Evolutionary conservation across 768 basidiomycete genomes (phyloP).

Genomic region (Hygrocybe punicea): DNA sequence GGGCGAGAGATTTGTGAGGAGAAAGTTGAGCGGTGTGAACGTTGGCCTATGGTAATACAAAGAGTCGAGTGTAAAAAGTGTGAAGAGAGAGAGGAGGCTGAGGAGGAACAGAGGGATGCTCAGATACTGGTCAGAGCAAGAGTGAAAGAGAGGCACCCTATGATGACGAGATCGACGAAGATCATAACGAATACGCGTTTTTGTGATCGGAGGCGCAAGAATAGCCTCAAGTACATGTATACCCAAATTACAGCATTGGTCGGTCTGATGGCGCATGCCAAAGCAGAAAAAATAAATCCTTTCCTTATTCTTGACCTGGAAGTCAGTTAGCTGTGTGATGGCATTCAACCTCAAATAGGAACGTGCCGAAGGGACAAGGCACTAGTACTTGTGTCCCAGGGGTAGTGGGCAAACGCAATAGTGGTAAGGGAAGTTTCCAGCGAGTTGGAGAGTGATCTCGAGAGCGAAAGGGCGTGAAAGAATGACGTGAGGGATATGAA

Average conservation of each 20-base stretch:
- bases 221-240: constrained; percentile 57
- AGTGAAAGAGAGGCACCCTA: constrained; percentile 43
- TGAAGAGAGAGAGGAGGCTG: constrained; percentile 25
- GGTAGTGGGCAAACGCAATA: constrained; percentile 73
- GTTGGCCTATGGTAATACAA: constrained; percentile 63
- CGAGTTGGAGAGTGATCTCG: constrained; percentile 89
- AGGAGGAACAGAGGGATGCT: not conserved
- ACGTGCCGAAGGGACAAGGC: not conserved
- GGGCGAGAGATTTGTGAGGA: constrained; percentile 75
- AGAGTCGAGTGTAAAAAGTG: constrained; percentile 57
- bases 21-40: constrained; percentile 79
- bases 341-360: not conserved
- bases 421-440: constrained; percentile 84
- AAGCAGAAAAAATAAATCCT: constrained; percentile 57
- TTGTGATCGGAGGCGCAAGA: constrained; percentile 51
- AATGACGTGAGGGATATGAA: constrained; percentile 81
- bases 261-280: constrained; percentile 81
- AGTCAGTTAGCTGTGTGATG: constrained; percentile 11
- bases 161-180: constrained; percentile 36
- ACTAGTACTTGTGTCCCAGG: constrained; percentile 56
- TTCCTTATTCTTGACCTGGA: constrained; percentile 34
- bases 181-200: constrained; percentile 29
- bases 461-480: constrained; percentile 80
- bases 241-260: constrained; percentile 87
- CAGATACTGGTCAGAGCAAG: not conserved